A percentile compares a stretch with the other conserved stretches of the same genome.
These are phyloP conservation scores for Linanthus parryae DNA, from an alignment of 148 eudicot species.

Conservation along the genomic window DNA sequence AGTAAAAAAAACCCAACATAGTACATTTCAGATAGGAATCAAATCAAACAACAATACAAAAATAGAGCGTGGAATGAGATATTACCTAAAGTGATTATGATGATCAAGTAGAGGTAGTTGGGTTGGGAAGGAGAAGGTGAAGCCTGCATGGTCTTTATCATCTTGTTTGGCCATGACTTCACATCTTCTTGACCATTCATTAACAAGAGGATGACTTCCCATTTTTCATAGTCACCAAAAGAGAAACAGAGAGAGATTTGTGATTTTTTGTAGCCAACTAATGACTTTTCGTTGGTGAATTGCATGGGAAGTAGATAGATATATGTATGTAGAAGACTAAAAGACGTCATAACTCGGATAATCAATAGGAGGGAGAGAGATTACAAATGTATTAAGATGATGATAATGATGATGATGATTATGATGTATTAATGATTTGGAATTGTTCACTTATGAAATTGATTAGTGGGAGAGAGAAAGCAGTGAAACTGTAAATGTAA, in stretches of 20 bases:
- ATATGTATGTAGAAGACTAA: no score
- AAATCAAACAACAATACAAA: no score
- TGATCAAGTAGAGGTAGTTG: slow-evolving; percentile 25
- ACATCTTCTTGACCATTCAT: slow-evolving; percentile 17
- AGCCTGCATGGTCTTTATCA: slow-evolving; percentile 15
- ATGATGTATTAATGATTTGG: no score
- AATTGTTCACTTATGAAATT: no score
- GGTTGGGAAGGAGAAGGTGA: slow-evolving; percentile 23
- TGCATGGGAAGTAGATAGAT: slow-evolving; percentile 9
- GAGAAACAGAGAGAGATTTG: slow-evolving; percentile 8
- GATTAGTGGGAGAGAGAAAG: no score
- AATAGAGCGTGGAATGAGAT: no score
- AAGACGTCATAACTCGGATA: no score
- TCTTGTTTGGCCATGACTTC: slow-evolving; percentile 12
- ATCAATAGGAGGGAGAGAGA: no score
- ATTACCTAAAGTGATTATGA: slow-evolving; percentile 16
- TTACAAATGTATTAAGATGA: no score
- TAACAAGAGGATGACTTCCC: slow-evolving; percentile 12
- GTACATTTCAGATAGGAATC: no score
- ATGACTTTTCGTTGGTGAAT: not conserved
- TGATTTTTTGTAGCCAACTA: not conserved
- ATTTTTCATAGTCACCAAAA: slow-evolving; percentile 11
- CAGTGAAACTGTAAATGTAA: no score
- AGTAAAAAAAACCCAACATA: not conserved
- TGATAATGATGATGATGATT: no score